A percentile compares a stretch with the other conserved stretches of the same genome.
These are phyloP conservation scores for Rhizopogon vulgaris DNA, from an alignment of 768 basidiomycete genomes.

Conservation along the genomic window DNA sequence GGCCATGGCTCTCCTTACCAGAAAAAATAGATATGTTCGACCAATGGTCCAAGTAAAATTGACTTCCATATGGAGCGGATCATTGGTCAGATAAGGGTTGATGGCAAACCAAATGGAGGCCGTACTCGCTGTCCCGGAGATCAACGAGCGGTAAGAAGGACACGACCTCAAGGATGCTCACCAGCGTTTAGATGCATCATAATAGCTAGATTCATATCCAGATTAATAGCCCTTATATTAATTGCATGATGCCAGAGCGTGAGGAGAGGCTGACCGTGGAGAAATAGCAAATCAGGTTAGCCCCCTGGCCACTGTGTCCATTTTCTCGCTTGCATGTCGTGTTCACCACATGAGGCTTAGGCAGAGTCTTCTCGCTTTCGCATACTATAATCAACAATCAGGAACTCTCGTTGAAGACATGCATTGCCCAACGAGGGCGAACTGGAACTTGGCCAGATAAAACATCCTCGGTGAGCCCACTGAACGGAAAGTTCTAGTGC, in stretches of 20 bases:
- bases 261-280: not conserved
- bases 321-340: not conserved
- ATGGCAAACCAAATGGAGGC: not conserved
- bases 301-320: not conserved
- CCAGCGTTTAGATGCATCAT: not conserved
- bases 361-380: not conserved
- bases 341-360: not conserved
- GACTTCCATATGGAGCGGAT: not conserved
- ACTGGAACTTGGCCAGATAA: not conserved
- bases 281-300: not conserved
- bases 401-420: not conserved
- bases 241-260: no score
- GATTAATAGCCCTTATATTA: not conserved
- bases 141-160: not conserved
- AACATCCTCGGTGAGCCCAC: not conserved
- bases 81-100: not conserved
- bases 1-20: not conserved
- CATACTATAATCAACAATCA: not conserved
- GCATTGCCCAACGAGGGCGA: not conserved
- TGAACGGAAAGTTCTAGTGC: not conserved
- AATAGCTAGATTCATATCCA: no score
- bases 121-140: not conserved
- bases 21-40: not conserved
- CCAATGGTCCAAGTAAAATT: not conserved
- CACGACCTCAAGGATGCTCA: not conserved